These are phyloP conservation scores for Cystobasidium onofrii DNA, from an alignment of 768 basidiomycete species.

Conservation along the genomic window DNA sequence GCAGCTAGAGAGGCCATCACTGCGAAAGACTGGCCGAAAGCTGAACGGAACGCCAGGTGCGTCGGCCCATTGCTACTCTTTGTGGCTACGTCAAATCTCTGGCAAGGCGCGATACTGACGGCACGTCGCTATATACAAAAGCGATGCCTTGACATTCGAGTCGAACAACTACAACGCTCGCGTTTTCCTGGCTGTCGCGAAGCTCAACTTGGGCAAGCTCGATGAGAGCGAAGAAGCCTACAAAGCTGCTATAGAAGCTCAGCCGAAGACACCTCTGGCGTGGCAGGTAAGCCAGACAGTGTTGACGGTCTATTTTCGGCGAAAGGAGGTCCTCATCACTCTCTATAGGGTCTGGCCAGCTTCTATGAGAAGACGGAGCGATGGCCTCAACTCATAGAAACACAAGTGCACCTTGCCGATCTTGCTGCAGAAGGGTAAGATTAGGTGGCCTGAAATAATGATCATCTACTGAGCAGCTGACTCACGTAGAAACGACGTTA, in stretches of 20 bases:
- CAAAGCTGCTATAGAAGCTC: conserved; percentile 62
- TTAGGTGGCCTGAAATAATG: neutral
- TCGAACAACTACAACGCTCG: conserved; percentile 76
- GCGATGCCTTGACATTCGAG: conserved; percentile 50
- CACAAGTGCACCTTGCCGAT: conserved; percentile 55
- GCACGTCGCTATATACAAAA: neutral
- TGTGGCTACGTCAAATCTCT: conserved; percentile 37
- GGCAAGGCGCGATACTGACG: conserved; percentile 44
- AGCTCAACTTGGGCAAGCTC: conserved; percentile 62
- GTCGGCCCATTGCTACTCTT: conserved; percentile 44
- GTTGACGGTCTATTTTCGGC: conserved; percentile 38
- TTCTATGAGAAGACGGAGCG: conserved; percentile 60
- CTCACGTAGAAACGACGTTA: conserved; percentile 59
- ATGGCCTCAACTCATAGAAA: conserved; percentile 56
- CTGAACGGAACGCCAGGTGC: conserved; percentile 59
- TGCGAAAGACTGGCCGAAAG: conserved; percentile 65
- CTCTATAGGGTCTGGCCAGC: conserved; percentile 59
- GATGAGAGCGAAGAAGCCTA: conserved; percentile 80
- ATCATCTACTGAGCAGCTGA: neutral
- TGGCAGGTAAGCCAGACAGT: conserved; percentile 61
- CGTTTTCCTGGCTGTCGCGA: conserved; percentile 75
- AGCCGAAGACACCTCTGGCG: conserved; percentile 64
- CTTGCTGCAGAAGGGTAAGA: conserved; percentile 57
- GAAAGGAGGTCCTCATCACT: conserved; percentile 10
- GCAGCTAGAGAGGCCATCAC: conserved; percentile 63